phyloP scores from a whole-genome alignment of 805 yeast species.

The Yamadazyma nakazawae region DNA sequence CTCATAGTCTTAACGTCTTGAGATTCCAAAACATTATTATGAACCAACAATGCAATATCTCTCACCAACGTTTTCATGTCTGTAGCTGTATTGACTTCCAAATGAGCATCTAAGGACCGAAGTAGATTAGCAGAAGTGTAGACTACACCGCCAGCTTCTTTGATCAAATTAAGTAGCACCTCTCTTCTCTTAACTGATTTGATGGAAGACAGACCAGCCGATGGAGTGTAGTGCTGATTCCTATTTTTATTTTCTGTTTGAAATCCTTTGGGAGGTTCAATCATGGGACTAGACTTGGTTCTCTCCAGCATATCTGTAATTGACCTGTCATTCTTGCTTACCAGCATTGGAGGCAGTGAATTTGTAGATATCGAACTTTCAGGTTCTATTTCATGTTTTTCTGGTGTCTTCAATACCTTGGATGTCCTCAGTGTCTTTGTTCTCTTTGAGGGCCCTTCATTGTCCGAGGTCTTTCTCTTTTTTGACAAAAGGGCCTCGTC shows the following conservation, averaged over 20 bases:
- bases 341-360: no score
- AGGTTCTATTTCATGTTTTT: background rate
- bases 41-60: slow-evolving; percentile 30
- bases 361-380: background rate
- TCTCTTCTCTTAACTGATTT: slow-evolving; percentile 30
- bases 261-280: background rate
- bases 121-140: slow-evolving; percentile 32
- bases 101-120: slow-evolving; percentile 27
- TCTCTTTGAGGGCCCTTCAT: background rate
- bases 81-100: slow-evolving; percentile 27
- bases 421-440: background rate
- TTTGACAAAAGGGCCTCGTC: slow-evolving; percentile 17
- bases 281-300: background rate
- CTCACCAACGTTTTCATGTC: slow-evolving; percentile 39
- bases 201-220: slow-evolving; percentile 10
- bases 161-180: slow-evolving; percentile 27
- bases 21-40: slow-evolving; percentile 20
- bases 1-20: slow-evolving; percentile 22
- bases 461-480: slow-evolving; percentile 13
- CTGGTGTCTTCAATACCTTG: background rate
- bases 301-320: background rate
- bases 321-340: background rate
- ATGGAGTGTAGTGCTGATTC: background rate
- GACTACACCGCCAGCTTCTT: slow-evolving; percentile 37
- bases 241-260: background rate